phyloP scores from a whole-genome alignment of 2,329 filamentous ascomycete genomes.

The Colletotrichum scovillei region DNA sequence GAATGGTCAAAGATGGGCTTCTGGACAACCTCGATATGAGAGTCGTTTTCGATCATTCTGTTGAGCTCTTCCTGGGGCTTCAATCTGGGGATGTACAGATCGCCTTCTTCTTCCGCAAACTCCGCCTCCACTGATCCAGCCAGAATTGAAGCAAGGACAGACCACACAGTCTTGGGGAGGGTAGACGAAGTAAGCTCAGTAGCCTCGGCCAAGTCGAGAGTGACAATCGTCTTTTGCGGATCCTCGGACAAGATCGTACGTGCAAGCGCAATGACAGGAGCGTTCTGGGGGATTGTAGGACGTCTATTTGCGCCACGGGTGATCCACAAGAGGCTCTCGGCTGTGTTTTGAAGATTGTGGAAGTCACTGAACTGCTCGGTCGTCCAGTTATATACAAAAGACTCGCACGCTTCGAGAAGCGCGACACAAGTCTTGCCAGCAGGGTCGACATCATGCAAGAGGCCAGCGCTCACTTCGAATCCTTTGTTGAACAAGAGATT shows the following conservation, averaged over 20 bases:
- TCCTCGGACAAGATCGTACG: conserved; percentile 63
- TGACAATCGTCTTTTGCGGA: conserved; percentile 53
- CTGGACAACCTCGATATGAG: background rate
- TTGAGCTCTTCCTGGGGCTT: conserved; percentile 54
- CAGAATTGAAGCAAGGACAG: conserved; percentile 36
- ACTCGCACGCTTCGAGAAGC: conserved; percentile 54
- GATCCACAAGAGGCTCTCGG: conserved; percentile 59
- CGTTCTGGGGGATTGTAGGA: conserved; percentile 47
- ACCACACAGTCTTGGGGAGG: conserved; percentile 40
- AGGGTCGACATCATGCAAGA: conserved; percentile 26
- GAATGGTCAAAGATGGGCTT: background rate
- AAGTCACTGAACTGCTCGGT: conserved; percentile 53
- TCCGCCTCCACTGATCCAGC: conserved; percentile 51
- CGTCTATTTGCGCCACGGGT: conserved; percentile 54
- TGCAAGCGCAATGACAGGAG: conserved; percentile 57
- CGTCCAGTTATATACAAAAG: conserved; percentile 52
- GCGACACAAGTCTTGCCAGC: conserved; percentile 53
- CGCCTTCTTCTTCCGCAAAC: conserved; percentile 52
- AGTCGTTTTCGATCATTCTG: conserved; percentile 51
- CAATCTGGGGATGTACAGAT: conserved; percentile 58
- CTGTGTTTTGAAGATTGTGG: conserved; percentile 49
- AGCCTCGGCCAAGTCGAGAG: conserved; percentile 51
- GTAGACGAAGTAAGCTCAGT: conserved; percentile 40
- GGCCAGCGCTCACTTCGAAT: conserved; percentile 2
- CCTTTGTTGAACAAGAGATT: background rate